A percentile compares a stretch with the other conserved stretches of the same genome.
These are phyloP conservation scores for Ustilago nuda DNA, from an alignment of 1,284 basidiomycete species.

Conservation along the genomic window DNA sequence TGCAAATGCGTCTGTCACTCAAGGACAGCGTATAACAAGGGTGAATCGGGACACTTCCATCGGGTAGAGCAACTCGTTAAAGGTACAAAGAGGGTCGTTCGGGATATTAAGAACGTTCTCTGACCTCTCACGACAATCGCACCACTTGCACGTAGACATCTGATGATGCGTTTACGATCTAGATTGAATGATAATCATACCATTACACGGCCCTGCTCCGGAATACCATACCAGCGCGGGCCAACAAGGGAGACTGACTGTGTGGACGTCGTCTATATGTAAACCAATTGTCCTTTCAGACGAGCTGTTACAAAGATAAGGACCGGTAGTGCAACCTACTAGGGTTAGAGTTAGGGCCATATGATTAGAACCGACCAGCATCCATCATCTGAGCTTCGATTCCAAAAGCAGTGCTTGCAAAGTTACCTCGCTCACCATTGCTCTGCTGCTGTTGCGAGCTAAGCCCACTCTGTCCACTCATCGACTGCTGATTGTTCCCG, in stretches of 20 bases:
- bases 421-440: slow-evolving; percentile 14
- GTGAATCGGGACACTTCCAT: slow-evolving; percentile 41
- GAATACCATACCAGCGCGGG: slow-evolving; percentile 1
- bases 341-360: slow-evolving; percentile 3
- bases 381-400: slow-evolving; percentile 55
- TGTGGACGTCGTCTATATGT: neutral
- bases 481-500: neutral
- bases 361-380: slow-evolving; percentile 32
- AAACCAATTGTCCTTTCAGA: neutral
- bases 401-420: slow-evolving; percentile 34
- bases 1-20: slow-evolving; percentile 23
- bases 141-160: neutral
- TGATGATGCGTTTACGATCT: neutral
- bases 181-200: neutral
- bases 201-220: slow-evolving; percentile 8
- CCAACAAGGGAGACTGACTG: neutral
- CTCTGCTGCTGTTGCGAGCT: slow-evolving; percentile 4
- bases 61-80: slow-evolving; percentile 45
- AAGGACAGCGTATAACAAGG: slow-evolving; percentile 2
- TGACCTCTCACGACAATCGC: neutral
- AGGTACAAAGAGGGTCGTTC: slow-evolving; percentile 37
- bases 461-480: neutral
- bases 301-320: neutral
- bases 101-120: slow-evolving; percentile 47
- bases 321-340: neutral